These are phyloP conservation scores for Talaromyces albobiverticillius DNA, from an alignment of 2,329 filamentous ascomycete species.

Conservation along the genomic window DNA sequence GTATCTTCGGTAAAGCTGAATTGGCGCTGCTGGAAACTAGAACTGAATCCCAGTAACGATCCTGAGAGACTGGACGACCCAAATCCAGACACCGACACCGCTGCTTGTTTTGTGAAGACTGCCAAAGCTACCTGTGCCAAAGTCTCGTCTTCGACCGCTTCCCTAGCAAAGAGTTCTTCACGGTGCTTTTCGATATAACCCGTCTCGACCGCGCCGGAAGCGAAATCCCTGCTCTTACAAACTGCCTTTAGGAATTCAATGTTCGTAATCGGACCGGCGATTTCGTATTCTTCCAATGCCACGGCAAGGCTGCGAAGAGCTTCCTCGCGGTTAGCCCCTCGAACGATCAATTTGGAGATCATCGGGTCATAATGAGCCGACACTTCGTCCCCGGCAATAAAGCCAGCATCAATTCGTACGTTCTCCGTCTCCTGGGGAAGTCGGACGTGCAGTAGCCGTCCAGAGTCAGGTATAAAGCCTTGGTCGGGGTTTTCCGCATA, in stretches of 20 bases:
- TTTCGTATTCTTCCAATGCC: slow-evolving; percentile 83
- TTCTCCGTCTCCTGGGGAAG: slow-evolving; percentile 68
- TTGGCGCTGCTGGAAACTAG: slow-evolving; percentile 62
- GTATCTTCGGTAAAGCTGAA: slow-evolving; percentile 55
- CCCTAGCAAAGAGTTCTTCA: slow-evolving; percentile 69
- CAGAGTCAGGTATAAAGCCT: slow-evolving; percentile 93
- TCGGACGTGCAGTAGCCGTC: slow-evolving; percentile 76
- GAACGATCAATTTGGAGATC: slow-evolving; percentile 96
- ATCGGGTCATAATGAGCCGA: slow-evolving; percentile 97
- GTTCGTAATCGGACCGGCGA: slow-evolving; percentile 90
- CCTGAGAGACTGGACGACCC: slow-evolving; percentile 26
- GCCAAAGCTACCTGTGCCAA: slow-evolving; percentile 85
- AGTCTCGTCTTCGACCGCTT: slow-evolving; percentile 65
- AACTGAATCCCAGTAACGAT: slow-evolving; percentile 55
- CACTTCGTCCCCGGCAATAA: slow-evolving; percentile 85
- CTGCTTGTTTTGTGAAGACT: slow-evolving; percentile 54
- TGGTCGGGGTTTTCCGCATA: slow-evolving; percentile 92
- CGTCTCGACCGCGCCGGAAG: slow-evolving; percentile 86
- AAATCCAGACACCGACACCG: slow-evolving; percentile 26
- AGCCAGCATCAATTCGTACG: slow-evolving; percentile 89
- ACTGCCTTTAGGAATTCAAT: slow-evolving; percentile 93
- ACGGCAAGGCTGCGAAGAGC: slow-evolving; percentile 78
- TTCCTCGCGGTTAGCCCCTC: slow-evolving; percentile 71
- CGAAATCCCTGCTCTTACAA: slow-evolving; percentile 76
- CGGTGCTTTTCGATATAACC: slow-evolving; percentile 92